Evolutionary conservation across 768 basidiomycete genomes (phyloP).

Genomic region (Trametes maxima): DNA sequence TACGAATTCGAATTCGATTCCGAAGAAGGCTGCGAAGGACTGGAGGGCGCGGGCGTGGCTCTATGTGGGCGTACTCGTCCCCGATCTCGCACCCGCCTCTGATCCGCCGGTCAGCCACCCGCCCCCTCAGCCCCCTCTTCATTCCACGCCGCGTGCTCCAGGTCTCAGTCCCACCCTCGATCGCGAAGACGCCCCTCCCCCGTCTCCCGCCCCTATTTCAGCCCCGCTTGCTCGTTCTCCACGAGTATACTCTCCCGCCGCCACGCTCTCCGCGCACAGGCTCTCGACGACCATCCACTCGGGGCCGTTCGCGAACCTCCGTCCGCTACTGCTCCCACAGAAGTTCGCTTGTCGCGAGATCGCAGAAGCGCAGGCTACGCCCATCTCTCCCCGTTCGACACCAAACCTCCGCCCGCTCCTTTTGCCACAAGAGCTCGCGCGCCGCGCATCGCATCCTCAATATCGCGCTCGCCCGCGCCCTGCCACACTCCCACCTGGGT

Average conservation of each 20-base stretch:
- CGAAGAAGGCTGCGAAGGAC: conserved; percentile 4
- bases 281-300: neutral
- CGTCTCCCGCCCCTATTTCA: neutral
- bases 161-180: conserved; percentile 4
- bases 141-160: no score
- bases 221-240: neutral
- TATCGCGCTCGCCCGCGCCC: neutral
- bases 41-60: neutral
- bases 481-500: neutral
- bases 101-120: no score
- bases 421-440: conserved; percentile 18
- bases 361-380: conserved; percentile 12
- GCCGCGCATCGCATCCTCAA: conserved; percentile 5
- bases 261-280: neutral
- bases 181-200: neutral
- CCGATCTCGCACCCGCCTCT: no score
- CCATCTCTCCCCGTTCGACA: conserved; percentile 4
- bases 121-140: no score
- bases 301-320: conserved; percentile 13
- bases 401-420: conserved; percentile 18
- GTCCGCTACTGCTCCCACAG: conserved; percentile 29
- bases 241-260: neutral
- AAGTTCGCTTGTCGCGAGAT: conserved; percentile 23
- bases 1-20: neutral
- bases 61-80: no score